Conservation (phyloP, 1,139 yeast genomes). For the Suhomyces taliae region DNA sequence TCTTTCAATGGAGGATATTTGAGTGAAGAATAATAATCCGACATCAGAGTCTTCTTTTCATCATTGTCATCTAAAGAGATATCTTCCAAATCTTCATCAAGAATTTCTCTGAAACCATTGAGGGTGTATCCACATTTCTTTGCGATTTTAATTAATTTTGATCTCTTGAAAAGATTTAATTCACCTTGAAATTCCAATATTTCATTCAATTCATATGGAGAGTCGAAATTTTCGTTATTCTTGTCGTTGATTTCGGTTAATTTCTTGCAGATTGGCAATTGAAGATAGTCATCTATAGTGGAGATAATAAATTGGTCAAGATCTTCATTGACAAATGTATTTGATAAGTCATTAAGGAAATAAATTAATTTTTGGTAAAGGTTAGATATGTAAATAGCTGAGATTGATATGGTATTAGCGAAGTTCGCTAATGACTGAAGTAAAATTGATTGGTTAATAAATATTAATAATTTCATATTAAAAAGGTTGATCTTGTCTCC, state of each 20-base stretch:
- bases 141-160: constrained; percentile 42
- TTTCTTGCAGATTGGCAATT: constrained; percentile 27
- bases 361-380: constrained; percentile 32
- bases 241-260: constrained; percentile 18
- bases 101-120: constrained; percentile 32
- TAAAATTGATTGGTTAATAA: constrained; percentile 27
- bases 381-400: constrained; percentile 33
- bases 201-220: constrained; percentile 24
- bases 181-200: constrained; percentile 49
- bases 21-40: neutral
- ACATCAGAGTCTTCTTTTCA: neutral
- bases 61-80: constrained; percentile 21
- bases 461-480: constrained; percentile 27
- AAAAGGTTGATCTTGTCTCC: constrained; percentile 24
- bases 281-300: constrained; percentile 32
- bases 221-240: constrained; percentile 13
- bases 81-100: constrained; percentile 30
- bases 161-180: constrained; percentile 43
- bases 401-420: constrained; percentile 31
- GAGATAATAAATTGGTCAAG: constrained; percentile 32
- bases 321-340: constrained; percentile 15
- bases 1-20: constrained; percentile 18
- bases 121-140: constrained; percentile 32
- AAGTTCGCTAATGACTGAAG: constrained; percentile 31
- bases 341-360: constrained; percentile 42